Evolutionary conservation across 1,139 yeast genomes (phyloP).

Genomic region (Diutina catenulata): DNA sequence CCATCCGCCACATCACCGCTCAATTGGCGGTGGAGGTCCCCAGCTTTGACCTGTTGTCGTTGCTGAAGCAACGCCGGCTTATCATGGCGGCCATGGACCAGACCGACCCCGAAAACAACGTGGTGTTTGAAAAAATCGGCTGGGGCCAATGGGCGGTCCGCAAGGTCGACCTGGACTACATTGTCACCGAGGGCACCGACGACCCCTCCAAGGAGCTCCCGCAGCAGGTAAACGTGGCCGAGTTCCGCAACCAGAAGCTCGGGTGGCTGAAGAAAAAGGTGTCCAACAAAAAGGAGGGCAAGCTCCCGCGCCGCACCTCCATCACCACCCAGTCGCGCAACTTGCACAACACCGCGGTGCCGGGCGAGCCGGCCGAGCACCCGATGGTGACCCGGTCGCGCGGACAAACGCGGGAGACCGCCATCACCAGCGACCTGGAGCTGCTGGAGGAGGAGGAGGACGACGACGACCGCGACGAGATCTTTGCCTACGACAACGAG

Average conservation of each 20-base stretch:
- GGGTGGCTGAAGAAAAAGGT: conserved; percentile 30
- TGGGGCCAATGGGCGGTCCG: conserved; percentile 98
- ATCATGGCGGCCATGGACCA: conserved; percentile 82
- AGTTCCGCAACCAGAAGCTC: conserved; percentile 13
- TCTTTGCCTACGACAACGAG: conserved; percentile 1
- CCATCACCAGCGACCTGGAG: conserved; percentile 19
- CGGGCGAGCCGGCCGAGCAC: conserved; percentile 17
- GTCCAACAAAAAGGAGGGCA: conserved; percentile 12
- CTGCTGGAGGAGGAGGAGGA: conserved; percentile 34
- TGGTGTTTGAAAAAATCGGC: conserved; percentile 83
- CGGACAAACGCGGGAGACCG: conserved; percentile 5
- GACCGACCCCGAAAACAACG: conserved; percentile 43
- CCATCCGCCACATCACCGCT: conserved; percentile 80
- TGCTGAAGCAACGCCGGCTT: conserved; percentile 80
- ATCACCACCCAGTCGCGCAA: conserved; percentile 38
- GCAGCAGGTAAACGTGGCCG: conserved; percentile 4
- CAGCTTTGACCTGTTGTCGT: conserved; percentile 67
- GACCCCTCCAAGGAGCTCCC: not conserved
- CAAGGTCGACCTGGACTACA: conserved; percentile 36
- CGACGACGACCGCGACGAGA: conserved; percentile 8
- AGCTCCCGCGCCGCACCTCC: conserved; percentile 36
- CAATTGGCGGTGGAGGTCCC: conserved; percentile 67
- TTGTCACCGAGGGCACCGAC: conserved; percentile 24
- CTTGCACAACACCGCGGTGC: conserved; percentile 34
- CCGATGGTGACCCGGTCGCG: not conserved